Evolutionary conservation across 441 rosid species (phyloP), one percentile per base, ranked within the genome.

Genomic region (Macaranga tanarius): DNA sequence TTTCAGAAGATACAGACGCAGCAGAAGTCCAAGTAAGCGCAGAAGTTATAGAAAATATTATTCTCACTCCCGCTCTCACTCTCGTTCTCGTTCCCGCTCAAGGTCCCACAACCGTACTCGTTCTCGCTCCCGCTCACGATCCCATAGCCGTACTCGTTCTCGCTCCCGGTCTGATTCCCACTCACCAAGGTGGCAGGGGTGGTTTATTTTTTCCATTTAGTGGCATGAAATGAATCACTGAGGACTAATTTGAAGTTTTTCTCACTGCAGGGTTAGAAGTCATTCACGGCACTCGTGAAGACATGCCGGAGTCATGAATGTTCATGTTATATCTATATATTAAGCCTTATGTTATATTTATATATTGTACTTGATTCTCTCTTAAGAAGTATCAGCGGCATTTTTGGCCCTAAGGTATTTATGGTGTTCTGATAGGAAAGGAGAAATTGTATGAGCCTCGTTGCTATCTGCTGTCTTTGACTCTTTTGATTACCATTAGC

Each of bases 1-100:
- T 4, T 71, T 6, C 84, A 87, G 92, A 81, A 82, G 93, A 79
- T 61, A 83, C 74, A 73, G 80, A 17, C 84, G 63, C 59, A 86
- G 92, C 82, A 83, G 93, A 82, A 88, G 93, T 72, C 85, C 87
- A 50, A 87, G 91, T 63, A 78, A 85, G 67, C 81, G 82, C 73
- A 69, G 88, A 83, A 86, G 88, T 76, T 86, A 86, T 42, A 83
- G 86, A 75, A 89, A 89, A 76, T 48, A 77, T 16, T 51, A 79
- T 76, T 88, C 90, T 19, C 76, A 71, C 47, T 90, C 97, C 2
- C 82, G 73, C 1, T 88, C 96, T 7, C 79, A 79, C 2, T 92
- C 95, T 8, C 76, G 64, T n/a, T 88, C 92, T 6, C 84, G 52
- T 0, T 86, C 93, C 17, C 57, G 56, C 5, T 81, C 86, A 5